Evolutionary conservation across 1,284 basidiomycete species (phyloP), one percentile per base, ranked within the genome.

Genomic region (Meira nashicola): DNA sequence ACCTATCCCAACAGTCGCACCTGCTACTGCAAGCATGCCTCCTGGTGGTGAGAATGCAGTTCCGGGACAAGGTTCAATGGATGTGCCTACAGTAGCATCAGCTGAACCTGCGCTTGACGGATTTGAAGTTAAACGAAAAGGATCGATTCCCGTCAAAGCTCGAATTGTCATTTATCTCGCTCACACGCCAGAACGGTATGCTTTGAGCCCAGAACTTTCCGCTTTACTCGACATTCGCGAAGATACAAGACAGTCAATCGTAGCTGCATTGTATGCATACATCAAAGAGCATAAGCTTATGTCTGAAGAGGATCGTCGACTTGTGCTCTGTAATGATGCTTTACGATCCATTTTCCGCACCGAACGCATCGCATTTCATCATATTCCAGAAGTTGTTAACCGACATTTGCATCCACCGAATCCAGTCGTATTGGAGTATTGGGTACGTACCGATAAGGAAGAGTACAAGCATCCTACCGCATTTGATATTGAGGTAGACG

Each of bases 231-330:
- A 86, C 21, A 83, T 94, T 70, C 87, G 88, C 64, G 90, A 96
- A 76, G 92, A 90, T 40, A 92, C 89, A 40, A 84, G 90, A 23
- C 82, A 88, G 11, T 90, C 88, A 11, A 85, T 91, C 17, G 84
- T 96, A 41, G 86, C 89, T 59, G 85, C 89, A 0, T 78, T 97
- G 10, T 97, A 93, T 93, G 89, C 88, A 70, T 92, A 95, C 70
- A 89, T 96, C 80, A 94, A 94, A 78, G 81, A 87, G 17, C 83
- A 89, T 63, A 86, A 87, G 21, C 82, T 97, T 17, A 90, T 95
- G 79, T 92, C 96, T 79, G 92, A 93, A 74, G 86, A 87, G 0
- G 92, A 97, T 79, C 84, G 88, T 58, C 85, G 88, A 49, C 80
- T 87, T 55, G 85, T 97, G 62, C 85, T 86, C 44, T 84, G 87